phyloP scores from a whole-genome alignment of 352 stramenopile genomes.

The Phytophthora ramorum region DNA sequence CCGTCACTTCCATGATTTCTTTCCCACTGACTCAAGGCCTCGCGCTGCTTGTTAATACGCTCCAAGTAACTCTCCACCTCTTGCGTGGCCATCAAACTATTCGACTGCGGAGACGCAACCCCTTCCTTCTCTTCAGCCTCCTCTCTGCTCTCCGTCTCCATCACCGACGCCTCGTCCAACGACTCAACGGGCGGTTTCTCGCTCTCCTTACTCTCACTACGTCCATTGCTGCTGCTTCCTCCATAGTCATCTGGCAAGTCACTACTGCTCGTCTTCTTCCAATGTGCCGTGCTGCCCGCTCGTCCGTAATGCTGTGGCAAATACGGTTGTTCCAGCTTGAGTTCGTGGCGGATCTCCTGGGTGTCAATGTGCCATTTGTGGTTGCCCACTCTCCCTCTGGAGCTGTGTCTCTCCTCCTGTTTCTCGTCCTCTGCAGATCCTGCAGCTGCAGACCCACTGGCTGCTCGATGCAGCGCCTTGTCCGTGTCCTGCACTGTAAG shows the following conservation, averaged over 20 bases:
- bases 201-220: conserved; percentile 5
- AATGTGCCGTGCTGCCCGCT: conserved; percentile 13
- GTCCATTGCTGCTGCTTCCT: conserved; percentile 11
- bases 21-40: conserved; percentile 60
- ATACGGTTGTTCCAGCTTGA: conserved; percentile 38
- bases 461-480: conserved; percentile 36
- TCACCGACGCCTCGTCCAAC: conserved; percentile 22
- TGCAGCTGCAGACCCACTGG: conserved; percentile 2
- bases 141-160: conserved; percentile 3
- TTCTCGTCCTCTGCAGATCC: not conserved
- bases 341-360: conserved; percentile 61
- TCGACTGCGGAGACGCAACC: conserved; percentile 11
- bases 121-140: conserved; percentile 8
- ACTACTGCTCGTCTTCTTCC: conserved; percentile 49
- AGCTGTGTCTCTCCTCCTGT: conserved; percentile 20
- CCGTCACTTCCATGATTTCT: conserved; percentile 20
- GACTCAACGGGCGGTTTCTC: conserved; percentile 11
- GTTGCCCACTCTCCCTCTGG: conserved; percentile 54
- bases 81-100: conserved; percentile 51
- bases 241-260: conserved; percentile 53
- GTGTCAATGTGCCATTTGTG: conserved; percentile 84
- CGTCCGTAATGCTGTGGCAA: conserved; percentile 37
- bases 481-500: conserved; percentile 48
- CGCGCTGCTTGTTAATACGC: conserved; percentile 56
- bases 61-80: conserved; percentile 62